Evolutionary conservation across 164 flowering plant genomes (phyloP).

Genomic region (Piper longum): DNA sequence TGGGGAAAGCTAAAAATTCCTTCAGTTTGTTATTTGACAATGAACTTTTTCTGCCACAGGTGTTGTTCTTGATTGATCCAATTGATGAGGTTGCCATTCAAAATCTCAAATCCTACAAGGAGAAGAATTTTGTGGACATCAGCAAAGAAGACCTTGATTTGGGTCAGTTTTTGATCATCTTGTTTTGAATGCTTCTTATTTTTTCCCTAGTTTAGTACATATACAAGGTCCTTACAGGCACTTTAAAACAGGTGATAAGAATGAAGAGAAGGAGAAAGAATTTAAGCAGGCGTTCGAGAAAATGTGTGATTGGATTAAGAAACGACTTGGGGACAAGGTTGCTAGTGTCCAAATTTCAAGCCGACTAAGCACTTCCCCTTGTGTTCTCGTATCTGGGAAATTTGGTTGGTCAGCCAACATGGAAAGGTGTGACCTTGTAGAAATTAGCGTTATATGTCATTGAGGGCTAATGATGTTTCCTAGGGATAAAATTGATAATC

Average conservation of each 20-base stretch:
- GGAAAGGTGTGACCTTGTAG: constrained; percentile 50
- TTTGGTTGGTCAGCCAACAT: constrained; percentile 99
- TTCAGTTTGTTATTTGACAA: too few relatives aligned
- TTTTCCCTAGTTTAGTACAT: not conserved
- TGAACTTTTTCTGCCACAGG: constrained; percentile 25
- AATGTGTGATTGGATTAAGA: constrained; percentile 94
- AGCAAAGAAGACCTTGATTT: constrained; percentile 93
- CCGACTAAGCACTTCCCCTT: constrained; percentile 87
- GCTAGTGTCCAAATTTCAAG: constrained; percentile 83
- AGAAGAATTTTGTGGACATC: constrained; percentile 83
- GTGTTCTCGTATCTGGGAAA: constrained; percentile 88
- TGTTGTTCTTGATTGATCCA: constrained; percentile 78
- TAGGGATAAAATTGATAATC: not conserved
- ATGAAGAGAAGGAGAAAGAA: constrained; percentile 75
- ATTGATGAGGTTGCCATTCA: constrained; percentile 90
- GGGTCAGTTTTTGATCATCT: constrained; percentile 26
- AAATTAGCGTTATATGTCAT: too few relatives aligned
- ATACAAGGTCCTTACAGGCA: not conserved
- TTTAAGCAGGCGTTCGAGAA: constrained; percentile 66
- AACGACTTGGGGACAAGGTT: constrained; percentile 73
- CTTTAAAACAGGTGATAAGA: constrained; percentile 43
- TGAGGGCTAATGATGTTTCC: not conserved
- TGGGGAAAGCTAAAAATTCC: too few relatives aligned
- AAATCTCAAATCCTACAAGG: constrained; percentile 80
- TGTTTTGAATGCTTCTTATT: not conserved